Base-by-base conservation (phyloP, 257 asterid species). In the Nicotiana knightiana region DNA sequence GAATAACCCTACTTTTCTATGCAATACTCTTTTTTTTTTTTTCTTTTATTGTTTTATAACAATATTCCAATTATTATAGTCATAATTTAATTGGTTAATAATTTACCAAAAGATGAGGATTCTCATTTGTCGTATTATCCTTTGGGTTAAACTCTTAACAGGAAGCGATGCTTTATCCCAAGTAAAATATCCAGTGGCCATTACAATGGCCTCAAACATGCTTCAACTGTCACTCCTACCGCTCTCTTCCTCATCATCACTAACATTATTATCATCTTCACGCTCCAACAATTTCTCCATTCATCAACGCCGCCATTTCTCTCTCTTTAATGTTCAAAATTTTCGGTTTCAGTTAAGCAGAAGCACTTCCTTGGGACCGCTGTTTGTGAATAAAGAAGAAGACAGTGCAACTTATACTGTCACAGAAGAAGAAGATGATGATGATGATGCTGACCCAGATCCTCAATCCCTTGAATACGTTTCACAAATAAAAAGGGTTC, bases 381-480 rank as follows among this genome's bases (percentile, higher is more conserved):
- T 92, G 9, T 84, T 88, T 73, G 93, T 88, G 61, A 87, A 85
- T 61, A 83, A 81, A 61, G 90, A 90, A 71, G 91, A 85, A 64
- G 65, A 43, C 54, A 28, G 87, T 54, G 71, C 88, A 37, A 66
- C 89, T 43, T 70, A 89, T 18, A 46, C 83, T 67, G 83, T 84
- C 18, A 33, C 87, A 61, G 77, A 66, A 82, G 85, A 83, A 77
- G 83, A 85, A 80, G 84, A 65, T 55, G 73, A 65, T 79, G 84
- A 83, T 68, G 83, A 85, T 83, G 84, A 65, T 5, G 85, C 73
- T 24, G 93, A 85, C 70, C 81, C 90, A 46, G 97, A 92, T 70
- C 81, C 94, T 9, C 88, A 90, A 90, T 93, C 85, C 85, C 94
- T 92, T 82, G 90, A 92, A 89, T 92, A 94, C 32, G 90, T 93